Percentiles rank a stretch among this genome's conserved stretches.
Conservation (phyloP, 495 filamentous ascomycete genomes). For the Xylaria intraflava region DNA sequence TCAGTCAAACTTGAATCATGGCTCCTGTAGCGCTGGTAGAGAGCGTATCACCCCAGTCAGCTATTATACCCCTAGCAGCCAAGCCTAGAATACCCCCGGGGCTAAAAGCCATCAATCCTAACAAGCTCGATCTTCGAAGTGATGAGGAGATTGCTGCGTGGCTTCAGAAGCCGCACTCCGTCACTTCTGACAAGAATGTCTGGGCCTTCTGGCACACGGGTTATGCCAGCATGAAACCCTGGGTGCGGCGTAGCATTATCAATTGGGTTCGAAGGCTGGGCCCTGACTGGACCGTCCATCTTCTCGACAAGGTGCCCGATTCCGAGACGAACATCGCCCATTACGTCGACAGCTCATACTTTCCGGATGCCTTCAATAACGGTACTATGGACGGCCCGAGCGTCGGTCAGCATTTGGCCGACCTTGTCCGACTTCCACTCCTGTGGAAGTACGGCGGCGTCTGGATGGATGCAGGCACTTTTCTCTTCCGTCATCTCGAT, state of each 20-base stretch:
- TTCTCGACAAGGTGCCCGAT: constrained; percentile 21
- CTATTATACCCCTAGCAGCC: not conserved
- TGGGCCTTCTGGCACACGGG: constrained; percentile 41
- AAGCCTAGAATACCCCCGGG: constrained; percentile 14
- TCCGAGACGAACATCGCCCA: constrained; percentile 20
- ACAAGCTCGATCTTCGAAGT: constrained; percentile 19
- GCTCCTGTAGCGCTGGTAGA: constrained; percentile 13
- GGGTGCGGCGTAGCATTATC: constrained; percentile 33
- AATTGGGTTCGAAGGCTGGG: constrained; percentile 28
- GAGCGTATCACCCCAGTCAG: constrained; percentile 2
- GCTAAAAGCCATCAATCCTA: constrained; percentile 15
- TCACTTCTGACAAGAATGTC: constrained; percentile 39
- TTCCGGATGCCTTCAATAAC: constrained; percentile 31
- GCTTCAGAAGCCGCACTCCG: constrained; percentile 20
- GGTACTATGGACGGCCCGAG: constrained; percentile 30
- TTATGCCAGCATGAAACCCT: constrained; percentile 17
- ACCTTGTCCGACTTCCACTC: constrained; percentile 33
- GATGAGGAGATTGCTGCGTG: constrained; percentile 23
- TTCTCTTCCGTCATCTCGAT: constrained; percentile 35
- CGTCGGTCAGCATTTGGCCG: constrained; percentile 28
- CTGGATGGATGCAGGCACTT: constrained; percentile 34
- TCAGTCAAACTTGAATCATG: constrained; percentile 4
- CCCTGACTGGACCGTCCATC: constrained; percentile 25
- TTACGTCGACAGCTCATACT: constrained; percentile 24
- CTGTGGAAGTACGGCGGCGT: constrained; percentile 33